These are phyloP conservation scores for Hypoxylon rubiginosum DNA, from an alignment of 2,329 filamentous ascomycete species.

Conservation along the genomic window DNA sequence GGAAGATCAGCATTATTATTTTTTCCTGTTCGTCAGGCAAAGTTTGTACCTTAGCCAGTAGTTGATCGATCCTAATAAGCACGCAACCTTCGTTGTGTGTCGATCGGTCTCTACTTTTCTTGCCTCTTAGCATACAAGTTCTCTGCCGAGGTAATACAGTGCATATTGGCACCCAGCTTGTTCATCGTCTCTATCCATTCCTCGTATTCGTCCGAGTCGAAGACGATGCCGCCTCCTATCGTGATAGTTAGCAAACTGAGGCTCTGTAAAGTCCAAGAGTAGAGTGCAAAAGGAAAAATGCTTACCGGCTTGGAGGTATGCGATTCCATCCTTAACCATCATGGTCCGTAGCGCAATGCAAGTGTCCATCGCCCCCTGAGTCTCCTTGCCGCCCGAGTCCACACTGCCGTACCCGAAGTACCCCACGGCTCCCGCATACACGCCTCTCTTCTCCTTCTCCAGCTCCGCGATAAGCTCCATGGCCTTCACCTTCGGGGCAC, in stretches of 20 bases:
- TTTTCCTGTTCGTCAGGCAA: background rate
- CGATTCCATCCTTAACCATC: slow-evolving; percentile 90
- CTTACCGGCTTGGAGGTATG: slow-evolving; percentile 86
- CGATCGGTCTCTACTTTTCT: slow-evolving; percentile 23
- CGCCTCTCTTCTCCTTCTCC: slow-evolving; percentile 91
- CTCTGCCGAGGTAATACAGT: slow-evolving; percentile 88
- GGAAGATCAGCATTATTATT: background rate
- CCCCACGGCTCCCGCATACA: slow-evolving; percentile 95
- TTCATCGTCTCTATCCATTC: slow-evolving; percentile 97
- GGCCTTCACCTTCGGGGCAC: slow-evolving; percentile 93
- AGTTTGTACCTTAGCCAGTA: background rate
- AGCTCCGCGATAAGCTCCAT: slow-evolving; percentile 98
- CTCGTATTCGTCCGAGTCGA: slow-evolving; percentile 89
- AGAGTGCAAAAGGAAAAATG: slow-evolving; percentile 22
- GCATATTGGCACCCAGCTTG: slow-evolving; percentile 91
- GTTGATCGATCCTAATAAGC: background rate
- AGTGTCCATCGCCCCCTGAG: slow-evolving; percentile 92
- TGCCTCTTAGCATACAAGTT: slow-evolving; percentile 64
- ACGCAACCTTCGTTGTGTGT: background rate
- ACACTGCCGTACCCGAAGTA: slow-evolving; percentile 92
- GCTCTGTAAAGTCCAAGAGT: background rate
- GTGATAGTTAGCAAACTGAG: slow-evolving; percentile 14
- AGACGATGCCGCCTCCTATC: slow-evolving; percentile 87
- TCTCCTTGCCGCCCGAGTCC: slow-evolving; percentile 70
- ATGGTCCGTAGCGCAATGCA: slow-evolving; percentile 88